Percentiles rank a stretch among this genome's conserved stretches.
These are phyloP conservation scores for Pythium rhizo-oryzae DNA, from an alignment of 352 stramenopile genomes.

Conservation along the genomic window DNA sequence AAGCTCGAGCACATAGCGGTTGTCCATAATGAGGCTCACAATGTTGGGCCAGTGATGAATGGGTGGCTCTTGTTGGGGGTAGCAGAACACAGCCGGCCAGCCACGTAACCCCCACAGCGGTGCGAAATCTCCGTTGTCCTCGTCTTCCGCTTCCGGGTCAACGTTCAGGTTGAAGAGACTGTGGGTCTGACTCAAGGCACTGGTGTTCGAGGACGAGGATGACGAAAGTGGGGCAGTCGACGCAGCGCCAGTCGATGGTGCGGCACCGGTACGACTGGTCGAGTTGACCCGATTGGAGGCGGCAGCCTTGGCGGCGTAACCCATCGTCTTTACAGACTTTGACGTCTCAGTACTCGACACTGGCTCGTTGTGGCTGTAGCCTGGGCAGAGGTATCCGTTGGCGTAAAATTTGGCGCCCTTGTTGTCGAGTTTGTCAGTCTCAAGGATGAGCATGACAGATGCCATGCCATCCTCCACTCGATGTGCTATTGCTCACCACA, in stretches of 20 bases:
- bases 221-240: neutral
- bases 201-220: conserved; percentile 7
- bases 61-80: conserved; percentile 59
- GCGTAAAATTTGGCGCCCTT: conserved; percentile 79
- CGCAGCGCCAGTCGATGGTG: neutral
- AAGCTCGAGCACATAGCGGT: conserved; percentile 48
- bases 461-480: conserved; percentile 49
- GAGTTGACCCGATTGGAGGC: neutral
- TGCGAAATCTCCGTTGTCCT: conserved; percentile 77
- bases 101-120: conserved; percentile 78
- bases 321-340: conserved; percentile 20
- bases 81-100: conserved; percentile 85
- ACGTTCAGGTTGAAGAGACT: conserved; percentile 37
- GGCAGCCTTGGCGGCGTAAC: conserved; percentile 16
- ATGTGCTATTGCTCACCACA: conserved; percentile 36
- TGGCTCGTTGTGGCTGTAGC: conserved; percentile 38
- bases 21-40: conserved; percentile 89
- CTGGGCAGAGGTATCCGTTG: conserved; percentile 76
- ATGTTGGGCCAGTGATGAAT: conserved; percentile 87
- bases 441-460: conserved; percentile 73
- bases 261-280: neutral
- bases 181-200: conserved; percentile 20
- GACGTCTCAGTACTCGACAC: neutral
- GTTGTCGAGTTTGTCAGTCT: conserved; percentile 74
- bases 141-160: conserved; percentile 40